Evolutionary conservation across 208 protist species (phyloP).

Genomic region (Paratrypanosoma confusum): DNA sequence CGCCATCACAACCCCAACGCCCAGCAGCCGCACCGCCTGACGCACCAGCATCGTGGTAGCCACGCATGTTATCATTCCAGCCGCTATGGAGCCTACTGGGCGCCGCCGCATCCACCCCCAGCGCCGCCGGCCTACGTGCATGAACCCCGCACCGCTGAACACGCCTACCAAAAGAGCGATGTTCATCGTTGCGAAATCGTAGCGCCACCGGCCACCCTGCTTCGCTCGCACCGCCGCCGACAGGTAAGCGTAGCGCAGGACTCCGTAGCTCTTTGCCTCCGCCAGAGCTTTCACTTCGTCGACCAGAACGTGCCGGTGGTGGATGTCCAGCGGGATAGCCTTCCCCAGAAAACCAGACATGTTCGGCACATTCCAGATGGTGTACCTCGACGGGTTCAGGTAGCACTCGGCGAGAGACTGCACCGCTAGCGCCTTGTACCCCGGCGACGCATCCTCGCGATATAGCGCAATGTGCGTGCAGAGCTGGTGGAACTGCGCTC

Average conservation of each 20-base stretch:
- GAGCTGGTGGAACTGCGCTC: constrained; percentile 72
- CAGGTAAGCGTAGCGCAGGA: constrained; percentile 62
- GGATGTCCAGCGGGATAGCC: constrained; percentile 58
- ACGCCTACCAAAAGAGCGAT: constrained; percentile 37
- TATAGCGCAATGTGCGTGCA: constrained; percentile 69
- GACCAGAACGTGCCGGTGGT: constrained; percentile 60
- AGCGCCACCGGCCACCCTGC: constrained; percentile 63
- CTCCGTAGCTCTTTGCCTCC: constrained; percentile 43
- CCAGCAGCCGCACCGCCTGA: constrained; percentile 37
- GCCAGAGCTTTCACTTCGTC: constrained; percentile 50
- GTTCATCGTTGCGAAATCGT: constrained; percentile 80
- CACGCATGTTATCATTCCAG: constrained; percentile 22
- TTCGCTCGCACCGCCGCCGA: constrained; percentile 46
- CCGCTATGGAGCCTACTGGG: constrained; percentile 36
- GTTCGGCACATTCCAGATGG: constrained; percentile 60
- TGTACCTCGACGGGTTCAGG: constrained; percentile 30
- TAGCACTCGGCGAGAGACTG: constrained; percentile 23
- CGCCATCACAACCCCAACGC: constrained; percentile 51
- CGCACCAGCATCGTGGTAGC: constrained; percentile 26
- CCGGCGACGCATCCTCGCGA: constrained; percentile 52
- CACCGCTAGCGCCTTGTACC: constrained; percentile 32
- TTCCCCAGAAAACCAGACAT: constrained; percentile 60
- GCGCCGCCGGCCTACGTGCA: constrained; percentile 33
- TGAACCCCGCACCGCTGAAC: constrained; percentile 19
- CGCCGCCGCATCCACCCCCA: constrained; percentile 51